Evolutionary conservation across 2,329 filamentous ascomycete genomes (phyloP).

Genomic region (Pseudocercospora macadamiae): DNA sequence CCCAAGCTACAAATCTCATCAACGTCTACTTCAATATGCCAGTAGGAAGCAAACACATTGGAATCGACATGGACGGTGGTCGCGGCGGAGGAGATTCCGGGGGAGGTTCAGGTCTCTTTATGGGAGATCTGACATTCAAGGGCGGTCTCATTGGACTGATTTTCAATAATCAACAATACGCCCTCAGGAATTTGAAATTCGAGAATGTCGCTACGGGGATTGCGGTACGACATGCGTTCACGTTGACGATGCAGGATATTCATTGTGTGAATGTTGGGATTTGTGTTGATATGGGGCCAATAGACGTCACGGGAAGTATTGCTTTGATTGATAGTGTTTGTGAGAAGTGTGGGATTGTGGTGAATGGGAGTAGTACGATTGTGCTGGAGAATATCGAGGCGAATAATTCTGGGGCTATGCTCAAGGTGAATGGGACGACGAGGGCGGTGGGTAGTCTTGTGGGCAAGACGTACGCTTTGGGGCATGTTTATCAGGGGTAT

Average conservation of each 20-base stretch:
- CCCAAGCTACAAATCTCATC: slow-evolving; percentile 34
- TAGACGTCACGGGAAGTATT: slow-evolving; percentile 31
- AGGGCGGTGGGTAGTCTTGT: slow-evolving; percentile 37
- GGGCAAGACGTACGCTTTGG: slow-evolving; percentile 36
- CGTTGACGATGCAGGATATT: slow-evolving; percentile 26
- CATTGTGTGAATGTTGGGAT: slow-evolving; percentile 34
- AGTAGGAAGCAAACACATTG: slow-evolving; percentile 39
- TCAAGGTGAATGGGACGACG: slow-evolving; percentile 29
- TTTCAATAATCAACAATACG: slow-evolving; percentile 65
- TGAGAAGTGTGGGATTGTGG: slow-evolving; percentile 22
- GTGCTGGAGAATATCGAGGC: slow-evolving; percentile 29
- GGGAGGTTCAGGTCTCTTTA: slow-evolving; percentile 29
- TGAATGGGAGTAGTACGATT: slow-evolving; percentile 25
- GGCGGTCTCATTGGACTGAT: slow-evolving; percentile 61
- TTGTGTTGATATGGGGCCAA: slow-evolving; percentile 30
- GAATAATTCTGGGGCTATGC: slow-evolving; percentile 25
- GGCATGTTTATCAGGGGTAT: slow-evolving; percentile 26
- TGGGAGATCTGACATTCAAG: slow-evolving; percentile 59
- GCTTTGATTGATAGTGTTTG: slow-evolving; percentile 30
- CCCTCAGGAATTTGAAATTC: slow-evolving; percentile 34
- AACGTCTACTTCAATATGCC: slow-evolving; percentile 42
- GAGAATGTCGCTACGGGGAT: slow-evolving; percentile 28
- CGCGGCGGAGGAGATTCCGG: slow-evolving; percentile 25
- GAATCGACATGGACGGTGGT: slow-evolving; percentile 40
- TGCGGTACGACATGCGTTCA: slow-evolving; percentile 28